Evolutionary conservation across 1,284 basidiomycete species (phyloP).

Genomic region (Apiotrichum porosum): DNA sequence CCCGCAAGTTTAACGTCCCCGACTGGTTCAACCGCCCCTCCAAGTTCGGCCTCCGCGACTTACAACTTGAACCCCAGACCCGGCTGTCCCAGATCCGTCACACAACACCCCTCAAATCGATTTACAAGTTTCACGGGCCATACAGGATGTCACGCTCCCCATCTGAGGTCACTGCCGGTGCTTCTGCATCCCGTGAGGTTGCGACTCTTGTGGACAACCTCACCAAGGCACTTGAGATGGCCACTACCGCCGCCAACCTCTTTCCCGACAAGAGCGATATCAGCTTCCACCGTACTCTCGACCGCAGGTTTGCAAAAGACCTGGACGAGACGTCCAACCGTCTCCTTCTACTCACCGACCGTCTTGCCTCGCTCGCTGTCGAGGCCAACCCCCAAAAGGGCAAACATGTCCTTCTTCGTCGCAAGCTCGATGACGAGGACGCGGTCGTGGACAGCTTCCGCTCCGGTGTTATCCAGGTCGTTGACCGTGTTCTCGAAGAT

Average conservation of each 20-base stretch:
- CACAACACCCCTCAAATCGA: not conserved
- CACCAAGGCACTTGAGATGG: slow-evolving; percentile 35
- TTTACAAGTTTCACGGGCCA: not conserved
- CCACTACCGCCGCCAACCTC: slow-evolving; percentile 40
- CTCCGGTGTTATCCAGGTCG: slow-evolving; percentile 64
- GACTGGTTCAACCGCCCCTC: too few relatives aligned
- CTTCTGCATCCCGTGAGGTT: slow-evolving; percentile 20
- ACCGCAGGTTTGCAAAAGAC: slow-evolving; percentile 59
- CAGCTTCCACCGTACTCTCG: slow-evolving; percentile 77
- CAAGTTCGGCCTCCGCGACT: too few relatives aligned
- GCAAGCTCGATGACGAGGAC: slow-evolving; percentile 60
- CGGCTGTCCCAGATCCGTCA: too few relatives aligned
- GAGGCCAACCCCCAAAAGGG: slow-evolving; percentile 49
- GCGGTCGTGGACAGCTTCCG: slow-evolving; percentile 78
- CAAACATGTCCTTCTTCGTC: slow-evolving; percentile 17
- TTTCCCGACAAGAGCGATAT: slow-evolving; percentile 58
- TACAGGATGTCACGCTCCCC: too few relatives aligned
- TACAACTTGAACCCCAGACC: too few relatives aligned
- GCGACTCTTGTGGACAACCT: slow-evolving; percentile 32
- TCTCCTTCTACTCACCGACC: slow-evolving; percentile 56
- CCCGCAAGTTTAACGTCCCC: too few relatives aligned
- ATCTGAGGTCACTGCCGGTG: not conserved
- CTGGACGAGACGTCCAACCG: slow-evolving; percentile 33
- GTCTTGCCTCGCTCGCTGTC: slow-evolving; percentile 57
- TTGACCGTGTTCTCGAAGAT: slow-evolving; percentile 79